Evolutionary conservation across 495 filamentous ascomycete species (phyloP), one percentile per base, ranked within the genome.

Genomic region (Aspergillus wentii): DNA sequence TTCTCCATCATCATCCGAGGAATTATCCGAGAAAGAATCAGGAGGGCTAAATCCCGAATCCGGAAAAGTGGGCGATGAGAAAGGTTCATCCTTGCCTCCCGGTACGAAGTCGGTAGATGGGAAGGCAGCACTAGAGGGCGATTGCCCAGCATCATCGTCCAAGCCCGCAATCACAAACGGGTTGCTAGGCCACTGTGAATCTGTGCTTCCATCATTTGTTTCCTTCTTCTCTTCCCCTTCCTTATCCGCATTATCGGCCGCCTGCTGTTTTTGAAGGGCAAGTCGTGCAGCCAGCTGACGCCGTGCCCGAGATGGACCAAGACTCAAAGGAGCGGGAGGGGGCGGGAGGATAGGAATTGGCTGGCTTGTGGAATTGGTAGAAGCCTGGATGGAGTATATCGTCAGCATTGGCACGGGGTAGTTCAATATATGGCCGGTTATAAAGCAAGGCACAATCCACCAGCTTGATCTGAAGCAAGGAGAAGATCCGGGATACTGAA

Each of bases 241-340:
- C 1, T 38, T 46, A 6, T 51, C 56, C 37, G 51, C 41, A 33
- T 51, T 57, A 30, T 62, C 62, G 8, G 60, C 56, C 8, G 71
- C 70, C 49, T 80, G 80, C 44, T 83, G 80, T 47, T 83, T 83
- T 44, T 88, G 86, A 49, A 84, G 74, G 10, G 88, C 88, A 1
- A 95, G 77, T 15, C 87, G 79, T 19, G 82, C 84, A 19, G 86
- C 88, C 13, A 95, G 72, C 59, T 94, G 89, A 14, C 87, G 74
- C 13, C 89, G 79, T 14, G 89, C 89, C n/a, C 89, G 77, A 2
- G 87, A 90, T 2, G 89, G 89, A 8, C 84, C 82, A 16, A 88
- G 76, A 51, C 89, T 88, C 40, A 68, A 36, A n/a, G 69, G 64
- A 40, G 69, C 65, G 19, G 68, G 68, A 27, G 68, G 68, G 8